Evolutionary conservation across 768 basidiomycete genomes (phyloP), one percentile per base, ranked within the genome.

Genomic region (Mycena floridula): DNA sequence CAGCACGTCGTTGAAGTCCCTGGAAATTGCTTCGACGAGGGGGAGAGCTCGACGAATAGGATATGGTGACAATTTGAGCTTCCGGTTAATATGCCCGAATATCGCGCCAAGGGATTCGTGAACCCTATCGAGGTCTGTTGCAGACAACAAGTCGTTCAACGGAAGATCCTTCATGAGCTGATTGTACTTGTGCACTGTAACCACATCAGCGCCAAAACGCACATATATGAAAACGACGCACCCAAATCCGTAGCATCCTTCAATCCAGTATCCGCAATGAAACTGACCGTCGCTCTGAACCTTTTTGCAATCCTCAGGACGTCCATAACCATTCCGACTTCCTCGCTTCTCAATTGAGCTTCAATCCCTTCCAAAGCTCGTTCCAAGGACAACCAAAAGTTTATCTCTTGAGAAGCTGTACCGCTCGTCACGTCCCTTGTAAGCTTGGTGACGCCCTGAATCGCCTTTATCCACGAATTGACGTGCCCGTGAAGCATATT

Each of bases 101-200:
- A 98, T 95, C 47, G 86, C 75, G 1, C 77, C 65, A 11, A 97
- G 70, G 4, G 89, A 82, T 62, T 96, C 92, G 59, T 95, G 86
- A 27, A 98, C 85, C 69, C 94, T 96, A 60, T 89, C 87, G 2
- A 98, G 79, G 62, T 98, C 96, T 2, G 96, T 96, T 1, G 96
- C 92, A 7, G 94, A 91, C 22, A 99, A 76, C 16, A 98, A 81
- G 58, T 97, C 95, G 60, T 99, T 96, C 23, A 99, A 73, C 0
- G 96, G 96, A 55, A 98, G 98, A 59, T 99, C 96, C 66, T 95
- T 96, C 96, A 99, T 98, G 45, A 98, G 74, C 50, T 89, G 85
- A 57, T 99, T 98, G 71, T 97, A 95, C 63, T 96, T 97, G 72
- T 94, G 92, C 9, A 97, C 95, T 90, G 52, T 4, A 18, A 42